Evolutionary conservation across 2,329 filamentous ascomycete species (phyloP).

Genomic region (Alternaria ethzedia): DNA sequence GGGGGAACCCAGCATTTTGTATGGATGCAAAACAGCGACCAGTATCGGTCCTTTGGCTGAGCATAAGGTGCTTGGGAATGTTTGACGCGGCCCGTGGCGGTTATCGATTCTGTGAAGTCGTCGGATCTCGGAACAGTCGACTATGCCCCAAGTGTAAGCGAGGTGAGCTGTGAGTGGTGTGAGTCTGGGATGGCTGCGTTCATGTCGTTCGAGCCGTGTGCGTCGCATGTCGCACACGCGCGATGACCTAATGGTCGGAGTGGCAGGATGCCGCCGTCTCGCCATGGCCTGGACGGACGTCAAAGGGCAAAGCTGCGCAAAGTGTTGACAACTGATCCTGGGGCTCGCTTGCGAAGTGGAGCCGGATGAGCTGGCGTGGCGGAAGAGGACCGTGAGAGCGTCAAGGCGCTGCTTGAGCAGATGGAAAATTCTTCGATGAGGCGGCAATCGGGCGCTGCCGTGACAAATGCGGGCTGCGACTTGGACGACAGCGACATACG

Average conservation of each 20-base stretch:
- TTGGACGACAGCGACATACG: not conserved
- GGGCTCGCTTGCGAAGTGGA: slow-evolving; percentile 23
- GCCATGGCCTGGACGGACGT: slow-evolving; percentile 20
- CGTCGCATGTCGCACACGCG: slow-evolving; percentile 4
- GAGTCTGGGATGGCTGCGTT: slow-evolving; percentile 34
- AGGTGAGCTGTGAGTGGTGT: slow-evolving; percentile 15
- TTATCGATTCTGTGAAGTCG: slow-evolving; percentile 3
- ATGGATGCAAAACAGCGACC: not conserved
- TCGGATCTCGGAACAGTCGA: slow-evolving; percentile 17
- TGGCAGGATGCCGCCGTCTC: slow-evolving; percentile 20
- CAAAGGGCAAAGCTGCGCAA: slow-evolving; percentile 12
- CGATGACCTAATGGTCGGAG: slow-evolving; percentile 26
- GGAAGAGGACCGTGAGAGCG: slow-evolving; percentile 9
- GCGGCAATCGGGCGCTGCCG: slow-evolving; percentile 5
- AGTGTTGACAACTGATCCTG: slow-evolving; percentile 8
- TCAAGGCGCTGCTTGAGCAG: not conserved
- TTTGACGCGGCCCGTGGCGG: slow-evolving; percentile 8
- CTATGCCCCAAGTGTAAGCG: slow-evolving; percentile 2
- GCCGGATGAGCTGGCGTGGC: slow-evolving; percentile 20
- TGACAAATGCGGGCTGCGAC: not conserved
- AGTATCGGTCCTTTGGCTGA: slow-evolving; percentile 2
- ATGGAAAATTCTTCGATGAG: slow-evolving; percentile 3
- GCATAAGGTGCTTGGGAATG: not conserved
- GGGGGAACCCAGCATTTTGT: not conserved
- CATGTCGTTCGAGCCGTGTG: slow-evolving; percentile 19